These are phyloP conservation scores for Saururus chinensis DNA, from an alignment of 164 flowering plant genomes.

Conservation along the genomic window DNA sequence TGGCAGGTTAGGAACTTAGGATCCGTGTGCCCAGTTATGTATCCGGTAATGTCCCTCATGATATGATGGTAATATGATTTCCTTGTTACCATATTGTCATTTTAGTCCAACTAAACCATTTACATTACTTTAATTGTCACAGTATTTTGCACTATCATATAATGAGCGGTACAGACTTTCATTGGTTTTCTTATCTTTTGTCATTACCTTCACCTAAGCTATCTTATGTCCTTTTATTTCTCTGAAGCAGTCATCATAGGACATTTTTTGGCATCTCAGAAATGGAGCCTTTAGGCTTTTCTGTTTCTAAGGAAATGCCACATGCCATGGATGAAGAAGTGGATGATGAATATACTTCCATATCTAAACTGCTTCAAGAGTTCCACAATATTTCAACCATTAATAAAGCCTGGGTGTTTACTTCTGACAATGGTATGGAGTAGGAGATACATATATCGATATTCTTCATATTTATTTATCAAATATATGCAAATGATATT, in stretches of 20 bases:
- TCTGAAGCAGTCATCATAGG: conserved; percentile 13
- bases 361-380: conserved; percentile 61
- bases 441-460: background rate
- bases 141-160: no score
- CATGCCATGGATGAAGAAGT: conserved; percentile 34
- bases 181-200: no score
- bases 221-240: background rate
- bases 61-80: no score
- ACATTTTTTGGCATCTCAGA: conserved; percentile 16
- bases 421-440: conserved; percentile 42
- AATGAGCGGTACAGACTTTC: no score
- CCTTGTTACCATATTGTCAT: no score
- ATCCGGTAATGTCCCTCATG: no score
- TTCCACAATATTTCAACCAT: conserved; percentile 52
- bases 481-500: background rate
- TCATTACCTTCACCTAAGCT: background rate
- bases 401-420: conserved; percentile 74
- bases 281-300: conserved; percentile 41
- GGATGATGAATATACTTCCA: conserved; percentile 62
- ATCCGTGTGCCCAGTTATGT: no score
- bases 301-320: conserved; percentile 23
- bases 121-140: no score
- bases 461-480: conserved; percentile 1
- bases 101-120: no score
- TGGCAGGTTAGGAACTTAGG: no score